phyloP scores from a whole-genome alignment of 2,329 filamentous ascomycete species.

The Didymella lethalis region DNA sequence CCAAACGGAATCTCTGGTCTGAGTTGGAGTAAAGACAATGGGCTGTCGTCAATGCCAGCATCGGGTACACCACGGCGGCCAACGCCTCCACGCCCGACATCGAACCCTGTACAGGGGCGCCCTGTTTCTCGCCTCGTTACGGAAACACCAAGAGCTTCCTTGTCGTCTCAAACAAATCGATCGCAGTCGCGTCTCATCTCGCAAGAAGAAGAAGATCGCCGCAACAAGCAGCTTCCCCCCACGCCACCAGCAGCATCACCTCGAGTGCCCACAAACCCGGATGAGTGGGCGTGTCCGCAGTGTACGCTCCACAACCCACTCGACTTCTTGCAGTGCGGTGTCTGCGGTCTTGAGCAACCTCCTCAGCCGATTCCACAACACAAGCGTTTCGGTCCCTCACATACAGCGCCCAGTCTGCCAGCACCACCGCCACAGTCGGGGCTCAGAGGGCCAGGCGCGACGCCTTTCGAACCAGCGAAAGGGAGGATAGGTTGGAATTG shows the following conservation, averaged over 20 bases:
- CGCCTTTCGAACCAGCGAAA: conserved; percentile 54
- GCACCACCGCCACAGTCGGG: conserved; percentile 43
- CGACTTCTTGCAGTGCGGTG: conserved; percentile 67
- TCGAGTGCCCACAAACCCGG: conserved; percentile 38
- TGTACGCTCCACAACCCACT: conserved; percentile 70
- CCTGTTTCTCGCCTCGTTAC: conserved; percentile 48
- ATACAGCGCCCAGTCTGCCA: conserved; percentile 37
- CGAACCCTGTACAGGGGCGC: conserved; percentile 34
- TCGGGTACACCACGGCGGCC: conserved; percentile 19
- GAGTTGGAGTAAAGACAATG: conserved; percentile 44
- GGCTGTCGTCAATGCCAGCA: conserved; percentile 40
- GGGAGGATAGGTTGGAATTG: conserved; percentile 68
- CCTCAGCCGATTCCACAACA: conserved; percentile 49
- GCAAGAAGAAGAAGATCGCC: conserved; percentile 36
- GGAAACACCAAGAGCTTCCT: conserved; percentile 25
- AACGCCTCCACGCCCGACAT: conserved; percentile 19
- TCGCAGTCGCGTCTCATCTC: conserved; percentile 37
- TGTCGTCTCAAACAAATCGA: conserved; percentile 19
- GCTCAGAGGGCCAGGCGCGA: conserved; percentile 40
- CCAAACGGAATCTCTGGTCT: conserved; percentile 26
- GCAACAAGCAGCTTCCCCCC: conserved; percentile 39
- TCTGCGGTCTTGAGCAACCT: conserved; percentile 65
- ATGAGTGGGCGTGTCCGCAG: conserved; percentile 65
- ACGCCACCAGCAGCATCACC: conserved; percentile 41
- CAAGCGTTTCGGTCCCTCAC: conserved; percentile 39